Percentiles rank a stretch among this genome's conserved stretches.
phyloP scores from a whole-genome alignment of 441 rosid genomes.

The Jatropha multifida region DNA sequence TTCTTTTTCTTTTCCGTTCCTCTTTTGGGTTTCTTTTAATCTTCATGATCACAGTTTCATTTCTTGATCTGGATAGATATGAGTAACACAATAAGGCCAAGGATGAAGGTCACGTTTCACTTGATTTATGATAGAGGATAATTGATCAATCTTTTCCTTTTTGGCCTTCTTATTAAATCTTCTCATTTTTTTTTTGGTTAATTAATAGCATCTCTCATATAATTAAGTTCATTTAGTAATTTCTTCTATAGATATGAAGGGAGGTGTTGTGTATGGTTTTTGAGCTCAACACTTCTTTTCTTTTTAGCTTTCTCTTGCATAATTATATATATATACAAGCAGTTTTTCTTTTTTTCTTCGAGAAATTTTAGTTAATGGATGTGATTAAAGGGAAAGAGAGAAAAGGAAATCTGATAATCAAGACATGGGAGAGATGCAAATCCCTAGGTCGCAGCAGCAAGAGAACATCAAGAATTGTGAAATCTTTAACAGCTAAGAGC shows the following conservation, averaged over 20 bases:
- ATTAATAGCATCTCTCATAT: no score
- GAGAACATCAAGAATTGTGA: slow-evolving; percentile 2
- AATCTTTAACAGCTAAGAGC: slow-evolving; percentile 36
- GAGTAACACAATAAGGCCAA: slow-evolving; percentile 53
- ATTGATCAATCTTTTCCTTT: not conserved
- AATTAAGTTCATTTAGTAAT: no score
- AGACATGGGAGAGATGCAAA: slow-evolving; percentile 66
- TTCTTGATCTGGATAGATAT: slow-evolving; percentile 21
- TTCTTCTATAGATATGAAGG: not conserved
- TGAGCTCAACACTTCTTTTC: slow-evolving; percentile 22
- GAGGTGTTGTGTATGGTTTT: slow-evolving; percentile 29
- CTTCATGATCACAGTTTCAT: slow-evolving; percentile 10
- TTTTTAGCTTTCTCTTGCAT: not conserved
- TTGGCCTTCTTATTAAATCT: not conserved
- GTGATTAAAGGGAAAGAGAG: slow-evolving; percentile 23
- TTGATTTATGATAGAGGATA: slow-evolving; percentile 58
- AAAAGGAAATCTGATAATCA: slow-evolving; percentile 41
- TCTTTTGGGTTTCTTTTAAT: not conserved
- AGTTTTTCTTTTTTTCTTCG: no score
- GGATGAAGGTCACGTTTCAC: slow-evolving; percentile 40
- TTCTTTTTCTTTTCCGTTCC: not conserved
- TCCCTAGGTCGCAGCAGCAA: slow-evolving; percentile 37
- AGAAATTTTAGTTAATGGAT: slow-evolving; percentile 20
- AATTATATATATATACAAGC: not conserved
- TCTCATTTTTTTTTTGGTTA: slow-evolving; percentile 6